Base-by-base conservation (phyloP, 2,329 filamentous ascomycete species). In the Epichloe glyceriae region DNA sequence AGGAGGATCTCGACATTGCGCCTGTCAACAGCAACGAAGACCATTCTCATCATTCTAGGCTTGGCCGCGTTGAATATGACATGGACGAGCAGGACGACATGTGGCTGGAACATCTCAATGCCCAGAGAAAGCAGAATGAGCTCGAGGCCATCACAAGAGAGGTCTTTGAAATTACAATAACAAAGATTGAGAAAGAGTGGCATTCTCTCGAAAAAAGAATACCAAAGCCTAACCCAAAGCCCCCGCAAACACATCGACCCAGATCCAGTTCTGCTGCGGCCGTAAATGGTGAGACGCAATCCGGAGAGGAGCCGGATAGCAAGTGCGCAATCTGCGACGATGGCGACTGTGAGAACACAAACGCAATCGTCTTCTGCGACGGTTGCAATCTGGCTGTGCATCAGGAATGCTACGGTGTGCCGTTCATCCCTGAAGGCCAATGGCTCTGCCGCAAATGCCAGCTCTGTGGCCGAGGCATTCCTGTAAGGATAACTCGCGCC, bases 31-130 rank as follows among this genome's bases (percentile, higher is more conserved):
- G 57, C 4, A 50, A 54, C 14, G 67, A 69, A 5, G 67, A 67
- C 3, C 57, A 60, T 12, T 50, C 54, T 44, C 58, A 62, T 26
- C 62, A 63, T 46, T 60, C 72, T 17, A 62, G 64, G 37, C 77
- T 94, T 39, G 88, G 88, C 12, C 83, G 88, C 51, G 93, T 98
- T 19, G 93, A 98, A 64, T 98, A 98, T 65, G 93, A 98, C 66
- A 98, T 98, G 93, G 93, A 98, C 62, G 93, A 98, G 68, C 93
- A 98, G 63, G 93, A 98, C 65, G 89, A 95, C 58, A 88, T 90
- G 70, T 98, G 93, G 93, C 73, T 98, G 26, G 86, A 93, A 58
- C 79, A 82, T 39, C 81, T 91, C 63, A 98, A 98, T 60, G 70
- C 73, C 12, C 82, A 86, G 60, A 81, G 93, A 52, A 86, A 83